Evolutionary conservation across 345 rosid species (phyloP).

Genomic region (Pistacia integerrima): DNA sequence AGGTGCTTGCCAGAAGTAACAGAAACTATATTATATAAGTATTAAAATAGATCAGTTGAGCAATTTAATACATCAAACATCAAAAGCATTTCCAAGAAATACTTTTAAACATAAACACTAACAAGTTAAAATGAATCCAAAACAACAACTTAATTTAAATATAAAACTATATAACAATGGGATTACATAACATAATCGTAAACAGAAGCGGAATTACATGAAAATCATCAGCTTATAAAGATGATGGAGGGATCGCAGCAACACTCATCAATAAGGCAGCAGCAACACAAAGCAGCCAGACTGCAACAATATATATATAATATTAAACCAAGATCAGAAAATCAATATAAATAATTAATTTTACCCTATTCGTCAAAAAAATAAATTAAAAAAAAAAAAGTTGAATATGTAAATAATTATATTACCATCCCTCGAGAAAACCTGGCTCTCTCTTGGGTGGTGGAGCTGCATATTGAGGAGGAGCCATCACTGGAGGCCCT

Average conservation of each 20-base stretch:
- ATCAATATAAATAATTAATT: neutral
- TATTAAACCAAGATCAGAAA: neutral
- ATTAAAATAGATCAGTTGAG: no score
- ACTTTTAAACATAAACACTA: neutral
- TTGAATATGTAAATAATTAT: neutral
- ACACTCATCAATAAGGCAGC: conserved; percentile 70
- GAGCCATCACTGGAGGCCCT: conserved; percentile 68
- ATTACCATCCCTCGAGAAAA: conserved; percentile 66
- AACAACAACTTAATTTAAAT: no score
- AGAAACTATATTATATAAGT: no score
- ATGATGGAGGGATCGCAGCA: conserved; percentile 74
- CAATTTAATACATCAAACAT: neutral
- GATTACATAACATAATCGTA: no score
- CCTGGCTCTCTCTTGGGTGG: conserved; percentile 46
- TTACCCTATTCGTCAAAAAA: neutral
- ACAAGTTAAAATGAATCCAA: neutral
- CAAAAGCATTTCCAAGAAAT: no score
- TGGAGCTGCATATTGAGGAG: conserved; percentile 57
- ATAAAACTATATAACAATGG: no score
- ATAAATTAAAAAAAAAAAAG: neutral
- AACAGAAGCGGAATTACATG: neutral
- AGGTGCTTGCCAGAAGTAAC: no score
- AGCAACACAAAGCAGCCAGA: conserved; percentile 71
- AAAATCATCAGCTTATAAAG: conserved; percentile 20
- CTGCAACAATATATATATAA: conserved; percentile 28